Conservation (phyloP, 108 stramenopile species). For the Skeletonema costatum region DNA sequence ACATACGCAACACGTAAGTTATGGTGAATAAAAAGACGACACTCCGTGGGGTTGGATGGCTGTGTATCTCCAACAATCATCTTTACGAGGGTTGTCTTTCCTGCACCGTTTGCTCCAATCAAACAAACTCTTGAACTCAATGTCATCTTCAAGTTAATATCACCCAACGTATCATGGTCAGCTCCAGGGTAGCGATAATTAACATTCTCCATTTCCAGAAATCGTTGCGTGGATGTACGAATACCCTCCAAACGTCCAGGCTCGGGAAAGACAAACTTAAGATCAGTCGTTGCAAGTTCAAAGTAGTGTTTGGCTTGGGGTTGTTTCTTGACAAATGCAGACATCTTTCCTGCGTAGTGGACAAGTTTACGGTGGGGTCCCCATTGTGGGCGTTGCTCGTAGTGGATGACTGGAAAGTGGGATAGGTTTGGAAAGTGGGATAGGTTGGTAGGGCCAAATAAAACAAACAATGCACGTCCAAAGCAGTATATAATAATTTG, state of each 20-base stretch:
- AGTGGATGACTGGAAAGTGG: slow-evolving; percentile 79
- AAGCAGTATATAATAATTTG: background rate
- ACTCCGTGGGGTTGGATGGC: slow-evolving; percentile 74
- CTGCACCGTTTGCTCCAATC: slow-evolving; percentile 86
- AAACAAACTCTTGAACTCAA: slow-evolving; percentile 88
- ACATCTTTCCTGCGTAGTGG: slow-evolving; percentile 91
- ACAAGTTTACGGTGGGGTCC: slow-evolving; percentile 92
- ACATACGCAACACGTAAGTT: slow-evolving; percentile 96
- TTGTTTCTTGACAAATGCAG: slow-evolving; percentile 87
- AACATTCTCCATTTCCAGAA: slow-evolving; percentile 92
- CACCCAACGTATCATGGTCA: slow-evolving; percentile 66
- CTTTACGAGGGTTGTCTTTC: slow-evolving; percentile 89
- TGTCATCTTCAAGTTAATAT: slow-evolving; percentile 87
- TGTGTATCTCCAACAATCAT: slow-evolving; percentile 93
- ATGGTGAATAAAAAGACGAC: slow-evolving; percentile 87
- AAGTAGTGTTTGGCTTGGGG: slow-evolving; percentile 97
- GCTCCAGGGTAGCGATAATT: slow-evolving; percentile 86
- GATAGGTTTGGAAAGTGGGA: background rate
- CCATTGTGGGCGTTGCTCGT: slow-evolving; percentile 88
- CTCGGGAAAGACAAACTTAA: slow-evolving; percentile 90
- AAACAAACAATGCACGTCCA: background rate
- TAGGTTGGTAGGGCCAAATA: background rate
- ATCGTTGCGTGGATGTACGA: slow-evolving; percentile 94
- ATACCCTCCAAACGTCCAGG: slow-evolving; percentile 94
- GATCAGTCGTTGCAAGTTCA: slow-evolving; percentile 85